Evolutionary conservation across 73 alveolate species (phyloP), one percentile per base, ranked within the genome.

Genomic region (Paramecium primaurelia): DNA sequence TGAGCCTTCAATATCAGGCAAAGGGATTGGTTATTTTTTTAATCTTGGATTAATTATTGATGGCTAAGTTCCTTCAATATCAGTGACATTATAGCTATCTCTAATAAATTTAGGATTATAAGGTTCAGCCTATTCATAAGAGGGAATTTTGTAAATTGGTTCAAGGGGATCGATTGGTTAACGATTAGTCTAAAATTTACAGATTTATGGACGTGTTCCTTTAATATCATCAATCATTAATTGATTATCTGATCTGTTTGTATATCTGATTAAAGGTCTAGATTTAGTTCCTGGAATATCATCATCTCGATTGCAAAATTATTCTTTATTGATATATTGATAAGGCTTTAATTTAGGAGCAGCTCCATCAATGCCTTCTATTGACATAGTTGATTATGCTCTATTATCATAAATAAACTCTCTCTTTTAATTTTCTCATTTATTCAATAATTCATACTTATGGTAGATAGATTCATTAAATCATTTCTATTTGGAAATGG

Each of bases 1-100:
- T 4, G 88, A 11, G 2, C 88, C 88, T 18, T 75, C 58, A 75
- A 75, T 38, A 2, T 75, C 88, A 22, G 20, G 32, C 9, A 64
- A 64, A 32, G 42, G 51, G 10, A 64, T 34, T 6, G 95, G 96
- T 26, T 93, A 95, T 91, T 99, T 96, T 10, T 98, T 97, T 58
- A 92, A 77, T 93, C 94, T 95, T 58, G 96, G 95, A 32, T 90
- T 93, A 42, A 89, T 93, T 8, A 68, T 84, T 4, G 83, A 59
- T 2, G 99, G 99, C 44, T 95, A 93, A 11, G 99, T 96, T 2
- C 99, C 99, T 86, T 97, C 97, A 51, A 98, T 98, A 92, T 97
- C 99, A 40, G 94, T 95, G 25, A 95, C 92, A 71, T 95, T 95
- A 69, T 97, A 95, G 51, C 96, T 92, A 89, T 98, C 99, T 86